These are phyloP conservation scores for Daldinia vernicosa DNA, from an alignment of 495 filamentous ascomycete genomes.

Conservation along the genomic window DNA sequence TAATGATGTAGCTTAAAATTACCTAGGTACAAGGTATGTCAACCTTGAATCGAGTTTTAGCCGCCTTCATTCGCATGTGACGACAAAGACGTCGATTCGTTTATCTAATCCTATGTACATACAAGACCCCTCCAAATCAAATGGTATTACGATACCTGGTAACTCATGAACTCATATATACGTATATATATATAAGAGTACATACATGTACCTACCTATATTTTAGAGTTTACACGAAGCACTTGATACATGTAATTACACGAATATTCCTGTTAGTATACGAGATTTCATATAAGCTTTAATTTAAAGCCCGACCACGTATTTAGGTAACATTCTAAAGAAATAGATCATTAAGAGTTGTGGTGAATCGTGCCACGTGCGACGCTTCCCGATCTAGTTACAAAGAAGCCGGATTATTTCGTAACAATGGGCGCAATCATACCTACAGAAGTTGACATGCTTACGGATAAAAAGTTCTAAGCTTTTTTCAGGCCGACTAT, in stretches of 20 bases:
- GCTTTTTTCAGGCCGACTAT: not conserved
- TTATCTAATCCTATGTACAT: slow-evolving; percentile 3
- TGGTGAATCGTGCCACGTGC: slow-evolving; percentile 37
- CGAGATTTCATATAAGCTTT: not conserved
- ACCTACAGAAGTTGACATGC: not conserved
- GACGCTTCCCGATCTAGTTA: slow-evolving; percentile 25
- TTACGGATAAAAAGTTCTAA: not conserved
- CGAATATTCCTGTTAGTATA: not conserved
- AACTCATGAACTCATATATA: not conserved
- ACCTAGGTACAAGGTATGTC: slow-evolving; percentile 4
- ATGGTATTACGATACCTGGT: not conserved
- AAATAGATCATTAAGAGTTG: not conserved
- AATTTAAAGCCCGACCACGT: slow-evolving; percentile 25
- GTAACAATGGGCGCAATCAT: not conserved
- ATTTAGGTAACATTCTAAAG: not conserved
- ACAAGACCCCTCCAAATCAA: not conserved
- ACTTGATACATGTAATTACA: not conserved
- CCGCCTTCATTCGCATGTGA: slow-evolving; percentile 20
- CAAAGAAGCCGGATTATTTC: slow-evolving; percentile 1
- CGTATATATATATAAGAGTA: not conserved
- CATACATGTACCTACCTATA: not conserved
- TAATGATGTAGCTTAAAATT: slow-evolving; percentile 1
- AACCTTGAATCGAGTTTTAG: slow-evolving; percentile 3
- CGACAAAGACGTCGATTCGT: slow-evolving; percentile 18
- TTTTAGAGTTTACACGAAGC: not conserved